Base-by-base conservation (phyloP, 768 basidiomycete genomes). In the Boletales sp. region DNA sequence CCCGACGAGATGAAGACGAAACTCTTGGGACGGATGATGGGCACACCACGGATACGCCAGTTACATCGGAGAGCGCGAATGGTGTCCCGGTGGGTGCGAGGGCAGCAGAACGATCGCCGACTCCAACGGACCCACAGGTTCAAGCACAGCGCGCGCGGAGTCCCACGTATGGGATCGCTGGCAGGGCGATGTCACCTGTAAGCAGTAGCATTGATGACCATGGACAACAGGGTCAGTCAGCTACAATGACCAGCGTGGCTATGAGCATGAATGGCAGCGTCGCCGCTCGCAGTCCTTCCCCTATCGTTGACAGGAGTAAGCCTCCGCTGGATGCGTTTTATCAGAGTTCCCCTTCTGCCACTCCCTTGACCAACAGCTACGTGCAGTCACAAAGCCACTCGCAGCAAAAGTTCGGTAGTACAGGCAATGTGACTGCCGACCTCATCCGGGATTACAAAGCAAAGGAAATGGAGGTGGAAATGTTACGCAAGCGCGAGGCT, bases 391-490 rank as follows among this genome's bases (percentile, higher is more conserved):
- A 74, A 25, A 70, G 73, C 42, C 61, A 59, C 31, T 60, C 59
- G 8, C 63, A 58, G 33, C 64, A 61, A 44, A 68, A 68, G 40
- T 72, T 58, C 0, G 70, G 82, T 0, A 88, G 87, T 10, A 79
- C 84, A 0, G 80, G 84, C 7, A 88, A 81, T 62, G 75, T 86
- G 17, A 76, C 86, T 4, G 82, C 86, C 12, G 93, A 94, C 61
- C 68, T 92, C 53, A 70, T 90, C 39, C 77, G 83, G 36, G 91
- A 94, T 58, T 70, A 94, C 53, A 92, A 88, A 67, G 77, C 78
- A 33, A 92, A 87, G 65, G 93, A 94, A 56, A 72, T 75, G 34
- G 93, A 95, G 66, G 63, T 96, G 41, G 90, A 92, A 56, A 73
- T 73, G 41, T 69, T 87, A 56, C 85, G 82, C 76, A 81, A 81